These are phyloP conservation scores for Fusarium nematophilum DNA, from an alignment of 2,329 filamentous ascomycete genomes.

Conservation along the genomic window DNA sequence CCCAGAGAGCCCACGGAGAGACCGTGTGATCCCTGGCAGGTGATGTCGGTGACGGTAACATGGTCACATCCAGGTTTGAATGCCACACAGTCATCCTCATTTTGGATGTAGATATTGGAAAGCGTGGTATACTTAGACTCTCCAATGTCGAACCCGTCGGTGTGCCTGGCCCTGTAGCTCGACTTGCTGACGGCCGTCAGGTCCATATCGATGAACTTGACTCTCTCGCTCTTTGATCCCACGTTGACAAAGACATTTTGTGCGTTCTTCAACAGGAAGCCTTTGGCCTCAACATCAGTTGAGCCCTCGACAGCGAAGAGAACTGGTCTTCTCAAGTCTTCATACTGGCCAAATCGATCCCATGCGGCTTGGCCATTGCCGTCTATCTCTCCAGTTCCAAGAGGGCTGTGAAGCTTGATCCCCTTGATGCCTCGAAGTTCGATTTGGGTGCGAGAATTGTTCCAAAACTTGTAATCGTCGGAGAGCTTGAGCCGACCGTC, in stretches of 20 bases:
- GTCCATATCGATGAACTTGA: background rate
- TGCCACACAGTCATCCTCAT: slow-evolving; percentile 1
- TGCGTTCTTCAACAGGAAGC: background rate
- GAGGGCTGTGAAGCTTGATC: background rate
- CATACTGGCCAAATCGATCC: background rate
- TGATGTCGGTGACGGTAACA: background rate
- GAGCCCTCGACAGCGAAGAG: background rate
- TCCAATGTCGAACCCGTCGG: background rate
- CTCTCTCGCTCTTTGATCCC: background rate
- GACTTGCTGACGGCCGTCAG: background rate
- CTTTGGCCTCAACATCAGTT: background rate
- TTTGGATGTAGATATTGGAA: background rate
- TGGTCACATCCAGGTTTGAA: background rate
- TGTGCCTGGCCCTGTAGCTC: background rate
- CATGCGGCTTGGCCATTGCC: slow-evolving; percentile 2
- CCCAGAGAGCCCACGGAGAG: background rate
- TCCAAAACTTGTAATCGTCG: background rate
- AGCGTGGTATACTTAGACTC: background rate
- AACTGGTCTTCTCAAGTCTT: background rate
- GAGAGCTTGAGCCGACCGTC: background rate
- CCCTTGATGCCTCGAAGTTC: background rate
- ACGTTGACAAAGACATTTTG: background rate
- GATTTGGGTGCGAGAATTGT: background rate
- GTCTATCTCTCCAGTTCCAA: background rate
- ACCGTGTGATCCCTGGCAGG: background rate